phyloP scores from a whole-genome alignment of 768 basidiomycete species.

The Leccinum truebloodii region DNA sequence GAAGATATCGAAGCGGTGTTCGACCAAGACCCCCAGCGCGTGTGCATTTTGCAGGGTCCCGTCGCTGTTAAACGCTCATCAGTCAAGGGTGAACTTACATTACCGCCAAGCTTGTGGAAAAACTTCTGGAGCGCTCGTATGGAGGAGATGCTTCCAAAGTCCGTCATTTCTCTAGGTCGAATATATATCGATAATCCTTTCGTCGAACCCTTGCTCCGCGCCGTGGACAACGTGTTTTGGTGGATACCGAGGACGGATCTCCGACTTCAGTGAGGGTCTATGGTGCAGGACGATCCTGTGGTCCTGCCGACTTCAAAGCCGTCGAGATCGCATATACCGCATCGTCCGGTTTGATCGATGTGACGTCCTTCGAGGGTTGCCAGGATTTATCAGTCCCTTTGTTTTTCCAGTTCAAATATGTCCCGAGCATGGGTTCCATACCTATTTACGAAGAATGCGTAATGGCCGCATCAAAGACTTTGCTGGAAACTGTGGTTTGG shows the following conservation, averaged over 20 bases:
- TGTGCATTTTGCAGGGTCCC: constrained; percentile 96
- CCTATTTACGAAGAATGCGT: constrained; percentile 91
- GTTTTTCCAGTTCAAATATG: constrained; percentile 78
- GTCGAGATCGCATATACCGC: constrained; percentile 67
- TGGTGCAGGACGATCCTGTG: constrained; percentile 80
- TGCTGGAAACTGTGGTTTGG: constrained; percentile 99
- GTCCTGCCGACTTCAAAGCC: constrained; percentile 74
- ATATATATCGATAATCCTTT: constrained; percentile 88
- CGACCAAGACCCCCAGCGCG: constrained; percentile 97
- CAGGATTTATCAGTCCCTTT: constrained; percentile 76
- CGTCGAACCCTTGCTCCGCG: constrained; percentile 86
- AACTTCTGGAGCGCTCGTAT: constrained; percentile 78
- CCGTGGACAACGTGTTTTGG: constrained; percentile 71
- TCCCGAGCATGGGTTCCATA: constrained; percentile 83
- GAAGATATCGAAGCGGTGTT: constrained; percentile 99
- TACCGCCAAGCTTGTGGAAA: constrained; percentile 72
- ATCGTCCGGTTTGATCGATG: constrained; percentile 55
- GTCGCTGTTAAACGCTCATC: constrained; percentile 88
- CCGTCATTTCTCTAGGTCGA: constrained; percentile 86
- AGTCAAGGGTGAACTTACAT: constrained; percentile 91
- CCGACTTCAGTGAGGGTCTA: constrained; percentile 65
- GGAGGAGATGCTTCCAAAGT: constrained; percentile 70
- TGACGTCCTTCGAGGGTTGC: constrained; percentile 85
- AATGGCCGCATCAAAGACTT: constrained; percentile 94
- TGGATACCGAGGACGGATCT: constrained; percentile 46